A percentile compares a stretch with the other conserved stretches of the same genome.
Conservation (phyloP, 2,329 filamentous ascomycete species). For the Mycocentrospora acerina region DNA sequence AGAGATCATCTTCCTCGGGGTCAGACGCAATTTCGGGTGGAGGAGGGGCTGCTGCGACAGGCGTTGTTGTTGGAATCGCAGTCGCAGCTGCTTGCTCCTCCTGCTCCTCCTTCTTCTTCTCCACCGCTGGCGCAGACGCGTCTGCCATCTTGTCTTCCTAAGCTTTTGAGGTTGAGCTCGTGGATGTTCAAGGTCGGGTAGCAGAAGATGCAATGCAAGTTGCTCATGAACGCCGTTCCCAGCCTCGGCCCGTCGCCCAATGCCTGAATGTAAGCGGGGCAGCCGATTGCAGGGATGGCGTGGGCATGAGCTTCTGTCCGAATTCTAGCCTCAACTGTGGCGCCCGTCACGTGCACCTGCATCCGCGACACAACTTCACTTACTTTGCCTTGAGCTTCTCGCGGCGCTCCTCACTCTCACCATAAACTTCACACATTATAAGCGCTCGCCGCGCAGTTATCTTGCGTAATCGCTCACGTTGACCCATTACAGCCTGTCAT, state of each 20-base stretch:
- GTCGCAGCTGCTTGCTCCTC: conserved; percentile 14
- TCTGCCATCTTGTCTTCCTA: conserved; percentile 23
- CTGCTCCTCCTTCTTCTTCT: conserved; percentile 21
- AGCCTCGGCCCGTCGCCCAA: conserved; percentile 31
- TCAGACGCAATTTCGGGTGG: conserved; percentile 63
- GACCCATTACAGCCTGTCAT: too few relatives aligned
- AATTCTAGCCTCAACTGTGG: conserved; percentile 8
- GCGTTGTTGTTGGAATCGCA: conserved; percentile 1
- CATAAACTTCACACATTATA: conserved; percentile 1
- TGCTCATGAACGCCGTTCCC: conserved; percentile 5
- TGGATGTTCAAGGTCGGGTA: conserved; percentile 1
- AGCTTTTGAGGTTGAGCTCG: neutral
- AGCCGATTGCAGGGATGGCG: conserved; percentile 18
- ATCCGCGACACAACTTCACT: conserved; percentile 15
- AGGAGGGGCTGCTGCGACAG: conserved; percentile 18
- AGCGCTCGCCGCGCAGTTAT: conserved; percentile 2
- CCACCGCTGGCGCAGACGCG: too few relatives aligned
- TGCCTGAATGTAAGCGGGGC: conserved; percentile 23
- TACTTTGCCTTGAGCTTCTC: conserved; percentile 2
- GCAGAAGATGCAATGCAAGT: conserved; percentile 7
- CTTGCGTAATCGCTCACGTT: conserved; percentile 1
- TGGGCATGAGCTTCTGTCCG: neutral
- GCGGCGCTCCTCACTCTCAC: conserved; percentile 17
- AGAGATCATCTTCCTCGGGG: conserved; percentile 87
- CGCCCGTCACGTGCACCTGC: conserved; percentile 22